These are phyloP conservation scores for Cenchrus americanus DNA, from an alignment of 176 grass and related monocot genomes.

Conservation along the genomic window DNA sequence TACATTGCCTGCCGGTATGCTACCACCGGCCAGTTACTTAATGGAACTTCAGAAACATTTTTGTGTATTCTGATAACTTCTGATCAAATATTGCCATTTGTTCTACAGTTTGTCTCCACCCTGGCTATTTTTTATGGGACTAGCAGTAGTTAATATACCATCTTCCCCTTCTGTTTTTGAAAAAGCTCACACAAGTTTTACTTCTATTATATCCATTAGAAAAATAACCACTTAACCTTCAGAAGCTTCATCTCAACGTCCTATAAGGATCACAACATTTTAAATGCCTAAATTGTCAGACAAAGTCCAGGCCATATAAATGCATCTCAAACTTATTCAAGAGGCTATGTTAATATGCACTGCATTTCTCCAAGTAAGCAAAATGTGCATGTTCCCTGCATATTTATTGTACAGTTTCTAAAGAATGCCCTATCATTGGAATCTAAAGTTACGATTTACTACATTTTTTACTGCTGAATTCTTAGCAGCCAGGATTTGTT, in stretches of 20 bases:
- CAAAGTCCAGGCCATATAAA: not conserved
- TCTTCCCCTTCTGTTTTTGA: not conserved
- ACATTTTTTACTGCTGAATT: conserved; percentile 9
- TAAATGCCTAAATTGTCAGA: conserved; percentile 19
- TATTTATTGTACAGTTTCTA: not conserved
- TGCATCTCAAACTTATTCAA: not conserved
- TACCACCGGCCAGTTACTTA: not conserved
- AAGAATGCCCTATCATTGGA: not conserved
- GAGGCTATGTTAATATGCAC: not conserved
- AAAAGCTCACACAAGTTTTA: not conserved
- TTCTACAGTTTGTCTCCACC: not conserved
- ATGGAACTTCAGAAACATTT: conserved; percentile 18
- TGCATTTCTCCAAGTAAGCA: not conserved
- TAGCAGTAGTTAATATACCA: not conserved
- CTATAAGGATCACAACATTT: not conserved
- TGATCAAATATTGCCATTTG: not conserved
- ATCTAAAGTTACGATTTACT: not conserved
- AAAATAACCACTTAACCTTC: conserved; percentile 21
- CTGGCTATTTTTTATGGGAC: conserved; percentile 4
- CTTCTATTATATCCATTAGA: conserved; percentile 22
- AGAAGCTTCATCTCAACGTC: not conserved
- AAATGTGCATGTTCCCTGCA: not conserved
- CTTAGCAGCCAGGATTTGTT: conserved; percentile 22
- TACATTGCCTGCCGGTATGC: conserved; percentile 90
- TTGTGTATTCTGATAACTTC: conserved; percentile 6